phyloP scores from a whole-genome alignment of 2,329 filamentous ascomycete genomes.

The Penicillium sp. region DNA sequence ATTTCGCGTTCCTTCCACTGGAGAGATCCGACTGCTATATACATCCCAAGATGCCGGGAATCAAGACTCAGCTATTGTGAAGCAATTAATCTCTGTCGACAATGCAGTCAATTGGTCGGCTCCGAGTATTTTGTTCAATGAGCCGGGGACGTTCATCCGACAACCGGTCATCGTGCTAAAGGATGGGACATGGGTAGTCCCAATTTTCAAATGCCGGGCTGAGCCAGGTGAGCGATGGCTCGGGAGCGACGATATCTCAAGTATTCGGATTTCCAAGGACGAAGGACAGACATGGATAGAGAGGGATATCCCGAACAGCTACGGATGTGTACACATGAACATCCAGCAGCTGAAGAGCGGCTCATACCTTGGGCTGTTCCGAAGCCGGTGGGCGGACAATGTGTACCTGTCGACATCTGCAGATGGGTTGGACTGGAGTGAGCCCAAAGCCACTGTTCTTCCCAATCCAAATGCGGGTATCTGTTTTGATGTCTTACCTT shows the following conservation, averaged over 20 bases:
- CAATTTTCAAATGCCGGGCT: conserved; percentile 47
- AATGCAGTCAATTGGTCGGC: conserved; percentile 40
- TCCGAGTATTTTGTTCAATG: conserved; percentile 33
- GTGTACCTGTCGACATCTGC: conserved; percentile 44
- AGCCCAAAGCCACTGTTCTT: conserved; percentile 35
- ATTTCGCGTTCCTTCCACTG: conserved; percentile 38
- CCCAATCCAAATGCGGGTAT: conserved; percentile 50
- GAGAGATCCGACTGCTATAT: conserved; percentile 45
- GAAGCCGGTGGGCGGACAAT: conserved; percentile 49
- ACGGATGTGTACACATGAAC: conserved; percentile 49
- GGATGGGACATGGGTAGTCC: conserved; percentile 44
- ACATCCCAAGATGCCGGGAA: conserved; percentile 49
- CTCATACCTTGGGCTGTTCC: conserved; percentile 41
- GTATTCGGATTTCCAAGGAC: conserved; percentile 40
- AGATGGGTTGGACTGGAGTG: conserved; percentile 42
- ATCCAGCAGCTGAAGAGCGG: conserved; percentile 32
- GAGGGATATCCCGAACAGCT: conserved; percentile 37
- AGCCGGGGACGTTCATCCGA: conserved; percentile 43
- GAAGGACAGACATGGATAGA: conserved; percentile 44
- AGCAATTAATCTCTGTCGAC: conserved; percentile 40
- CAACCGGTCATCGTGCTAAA: conserved; percentile 42
- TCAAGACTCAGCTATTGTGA: conserved; percentile 44
- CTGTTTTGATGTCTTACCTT: conserved; percentile 39
- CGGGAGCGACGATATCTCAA: conserved; percentile 47
- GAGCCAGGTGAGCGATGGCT: conserved; percentile 45